Evolutionary conservation across 345 rosid genomes (phyloP).

Genomic region (Balakata baccata): DNA sequence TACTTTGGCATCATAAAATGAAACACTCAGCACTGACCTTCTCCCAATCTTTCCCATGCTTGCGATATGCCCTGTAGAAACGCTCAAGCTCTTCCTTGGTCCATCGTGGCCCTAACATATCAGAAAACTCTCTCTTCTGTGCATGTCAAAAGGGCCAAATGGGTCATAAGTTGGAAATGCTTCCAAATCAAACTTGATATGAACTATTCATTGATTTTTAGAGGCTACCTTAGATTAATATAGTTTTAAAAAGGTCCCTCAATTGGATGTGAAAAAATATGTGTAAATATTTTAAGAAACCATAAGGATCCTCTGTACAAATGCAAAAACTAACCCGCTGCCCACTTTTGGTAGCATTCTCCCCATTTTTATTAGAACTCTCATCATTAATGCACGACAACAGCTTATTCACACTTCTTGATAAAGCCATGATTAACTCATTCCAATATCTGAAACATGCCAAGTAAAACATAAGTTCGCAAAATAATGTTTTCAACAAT

Average conservation of each 20-base stretch:
- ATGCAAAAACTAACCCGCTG: constrained; percentile 52
- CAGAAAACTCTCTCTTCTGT: constrained; percentile 75
- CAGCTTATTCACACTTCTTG: constrained; percentile 53
- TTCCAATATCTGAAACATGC: constrained; percentile 29
- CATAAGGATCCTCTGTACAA: not conserved
- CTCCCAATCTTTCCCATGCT: constrained; percentile 82
- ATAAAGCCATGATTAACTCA: constrained; percentile 58
- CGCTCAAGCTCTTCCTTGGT: constrained; percentile 68
- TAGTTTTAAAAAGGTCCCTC: not conserved
- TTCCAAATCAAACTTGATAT: not conserved
- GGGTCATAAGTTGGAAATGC: not conserved
- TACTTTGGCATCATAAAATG: no score
- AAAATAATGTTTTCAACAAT: not conserved
- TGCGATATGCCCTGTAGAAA: constrained; percentile 82
- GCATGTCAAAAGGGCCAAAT: not conserved
- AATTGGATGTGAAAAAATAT: not conserved
- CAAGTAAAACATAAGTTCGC: constrained; percentile 8
- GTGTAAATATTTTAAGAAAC: not conserved
- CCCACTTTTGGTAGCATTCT: constrained; percentile 42
- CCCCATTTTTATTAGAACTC: constrained; percentile 47
- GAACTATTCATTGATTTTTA: not conserved
- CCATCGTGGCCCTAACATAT: constrained; percentile 91
- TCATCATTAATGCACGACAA: constrained; percentile 41
- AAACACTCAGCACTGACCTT: constrained; percentile 46
- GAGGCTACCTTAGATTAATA: not conserved